Evolutionary conservation across 179 eudicot genomes (phyloP), one percentile per base, ranked within the genome.

Genomic region (Gypsophila paniculata): DNA sequence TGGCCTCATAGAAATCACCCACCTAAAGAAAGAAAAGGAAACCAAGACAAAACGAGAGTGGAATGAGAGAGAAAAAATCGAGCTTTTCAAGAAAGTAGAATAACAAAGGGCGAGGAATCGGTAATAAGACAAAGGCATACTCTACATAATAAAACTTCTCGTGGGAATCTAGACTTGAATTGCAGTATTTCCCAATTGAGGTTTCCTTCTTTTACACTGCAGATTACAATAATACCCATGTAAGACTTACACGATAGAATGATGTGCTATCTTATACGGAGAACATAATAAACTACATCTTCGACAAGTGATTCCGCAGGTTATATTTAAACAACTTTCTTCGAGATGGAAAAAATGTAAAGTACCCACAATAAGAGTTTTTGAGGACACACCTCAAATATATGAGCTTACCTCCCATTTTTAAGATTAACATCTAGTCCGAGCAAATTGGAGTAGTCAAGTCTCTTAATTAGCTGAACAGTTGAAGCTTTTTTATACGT

Each of bases 1-100:
- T 85, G 60, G 97, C 96, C 83, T 94, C 99, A 69, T 95, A 95
- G 70, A 95, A 95, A 11, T 95, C 99, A 14, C 99, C 98, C 63
- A 95, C 98, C 99, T 95, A 55, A 42, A 63, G 70, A 21, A 68
- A 26, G 21, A 51, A 49, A 12, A 61, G 19, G 5, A 29, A 58
- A 25, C 25, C 17, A 74, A 72, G 51, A 53, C 39, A 53, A 46
- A 32, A 36, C 46, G 54, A 71, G 54, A 58, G 55, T 29, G 9
- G 51, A 25, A 64, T 55, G 17, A 54, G 18, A 70, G 34, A 62
- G n/a, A 22, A 71, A 18, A 74, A 52, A 44, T 46, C 69, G 29
- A 79, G 44, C 39, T 61, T 46, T 70, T 59, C 14, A 68, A 60
- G 54, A 15, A 25, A 64, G 55, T 61, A 76, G 49, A 63, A 68